These are phyloP conservation scores for Trichoderma breve DNA, from an alignment of 2,329 filamentous ascomycete species.

Conservation along the genomic window DNA sequence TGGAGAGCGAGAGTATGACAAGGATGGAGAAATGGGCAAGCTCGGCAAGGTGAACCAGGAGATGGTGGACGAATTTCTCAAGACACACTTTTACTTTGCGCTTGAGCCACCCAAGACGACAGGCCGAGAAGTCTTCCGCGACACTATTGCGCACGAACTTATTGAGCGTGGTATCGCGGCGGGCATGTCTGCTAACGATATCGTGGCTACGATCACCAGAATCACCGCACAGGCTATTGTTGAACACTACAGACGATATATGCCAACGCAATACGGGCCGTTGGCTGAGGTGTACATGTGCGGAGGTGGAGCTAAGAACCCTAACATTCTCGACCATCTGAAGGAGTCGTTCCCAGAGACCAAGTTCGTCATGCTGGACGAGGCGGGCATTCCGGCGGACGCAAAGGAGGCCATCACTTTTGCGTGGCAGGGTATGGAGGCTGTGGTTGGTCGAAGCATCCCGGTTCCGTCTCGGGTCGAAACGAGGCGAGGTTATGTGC, in stretches of 20 bases:
- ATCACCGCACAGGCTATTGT: slow-evolving; percentile 60
- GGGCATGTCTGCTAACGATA: slow-evolving; percentile 48
- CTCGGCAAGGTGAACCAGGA: slow-evolving; percentile 48
- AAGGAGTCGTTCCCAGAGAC: slow-evolving; percentile 47
- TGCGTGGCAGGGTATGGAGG: slow-evolving; percentile 61
- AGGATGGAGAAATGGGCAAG: slow-evolving; percentile 49
- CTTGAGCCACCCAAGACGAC: slow-evolving; percentile 55
- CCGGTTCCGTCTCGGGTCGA: slow-evolving; percentile 53
- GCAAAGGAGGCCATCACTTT: slow-evolving; percentile 57
- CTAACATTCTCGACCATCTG: slow-evolving; percentile 54
- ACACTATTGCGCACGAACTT: slow-evolving; percentile 52
- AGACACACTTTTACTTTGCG: slow-evolving; percentile 47
- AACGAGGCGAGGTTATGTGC: slow-evolving; percentile 48
- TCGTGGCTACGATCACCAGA: slow-evolving; percentile 57
- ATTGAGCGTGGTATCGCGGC: slow-evolving; percentile 46
- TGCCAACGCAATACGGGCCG: slow-evolving; percentile 35
- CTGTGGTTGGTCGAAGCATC: slow-evolving; percentile 53
- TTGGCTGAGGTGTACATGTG: slow-evolving; percentile 61
- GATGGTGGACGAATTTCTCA: slow-evolving; percentile 52
- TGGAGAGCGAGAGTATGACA: slow-evolving; percentile 50
- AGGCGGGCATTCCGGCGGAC: slow-evolving; percentile 54
- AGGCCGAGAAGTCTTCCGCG: slow-evolving; percentile 58
- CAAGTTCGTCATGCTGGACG: slow-evolving; percentile 54
- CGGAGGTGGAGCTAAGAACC: slow-evolving; percentile 57
- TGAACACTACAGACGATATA: slow-evolving; percentile 46